Base-by-base conservation (phyloP, 768 basidiomycete genomes). In the Kwoniella dendrophila region DNA sequence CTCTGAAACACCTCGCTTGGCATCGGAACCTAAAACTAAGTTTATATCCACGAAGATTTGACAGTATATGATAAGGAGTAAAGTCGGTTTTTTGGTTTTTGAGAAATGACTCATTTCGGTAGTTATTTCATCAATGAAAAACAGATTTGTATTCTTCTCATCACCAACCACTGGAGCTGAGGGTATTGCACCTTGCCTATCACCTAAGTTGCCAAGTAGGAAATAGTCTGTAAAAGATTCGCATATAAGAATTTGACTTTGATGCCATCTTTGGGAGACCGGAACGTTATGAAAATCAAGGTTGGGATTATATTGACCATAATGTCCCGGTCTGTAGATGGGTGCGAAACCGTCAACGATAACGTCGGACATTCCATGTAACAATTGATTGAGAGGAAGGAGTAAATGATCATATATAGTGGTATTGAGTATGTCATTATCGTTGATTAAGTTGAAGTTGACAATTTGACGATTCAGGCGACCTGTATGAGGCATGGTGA, bases 31-130 rank as follows among this genome's bases (percentile, higher is more conserved):
- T 20, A 56, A 11, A 27, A 40, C 27, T 12, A 62, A 24, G n/a
- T 45, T 49, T 22, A 64, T 44, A 30, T 59, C 57, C 41, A 59
- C n/a, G 49, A 64, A 59, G 5, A 55, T 34, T 32, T 64, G 63
- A 22, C 47, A 22, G 12, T 26, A 27, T 38, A 64, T 29, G 14
- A 59, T n/a, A 18, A 60, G 30, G 3, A 59, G 47, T 1, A 64
- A 47, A 11, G 33, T 38, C 33, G 32, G 16, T 18, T 24, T 11
- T 26, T 60, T 59, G 10, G 48, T 45, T n/a, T 49, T 26, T 16
- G 38, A 3, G 34, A 59, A 64, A 18, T 33, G 29, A 11, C 33
- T 30, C 50, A 59, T 55, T 24, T 64, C 63, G 11, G 12, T 10
- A 20, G 44, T 58, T 2, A 55, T 59, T 34, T 64, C 57, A 27